Evolutionary conservation across 306 rosid species (phyloP), one percentile per base, ranked within the genome.

Genomic region (Quercus suber): DNA sequence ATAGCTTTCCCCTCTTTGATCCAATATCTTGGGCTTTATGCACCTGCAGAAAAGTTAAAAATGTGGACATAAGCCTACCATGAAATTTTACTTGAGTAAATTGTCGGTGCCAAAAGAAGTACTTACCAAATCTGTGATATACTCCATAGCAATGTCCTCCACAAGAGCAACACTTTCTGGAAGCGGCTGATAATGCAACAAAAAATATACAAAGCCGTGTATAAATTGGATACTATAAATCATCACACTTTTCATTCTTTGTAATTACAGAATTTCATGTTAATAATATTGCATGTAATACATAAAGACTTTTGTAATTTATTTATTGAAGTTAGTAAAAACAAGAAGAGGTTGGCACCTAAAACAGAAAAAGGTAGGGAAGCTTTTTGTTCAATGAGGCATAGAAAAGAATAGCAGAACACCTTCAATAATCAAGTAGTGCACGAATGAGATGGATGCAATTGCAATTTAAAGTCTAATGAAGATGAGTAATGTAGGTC

Each of bases 21-120:
- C 99, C 97, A 82, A 86, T 89, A 82, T 95, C 98, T 86, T 92
- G 97, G 68, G 97, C 98, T 89, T 91, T 92, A 82, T 92, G 94
- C n/a, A 90, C 92, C 98, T 95, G 74, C 72, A 87, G 7, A n/a
- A 59, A 30, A 63, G 23, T 10, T 76, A 18, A 55, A 86, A 15
- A 58, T 63, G 53, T 72, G 52, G 70, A 51, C 70, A 84, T 23
- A 73, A 17, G 33, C 33, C 79, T 64, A 25, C 20, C 76, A 51
- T 31, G 58, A 4, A 25, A 76, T 23, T 78, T 23, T 12, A 73
- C 41, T 55, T 35, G 37, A 60, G 30, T 27, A 18, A 17, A 21
- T 0, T 68, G 19, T n/a, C 12, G n/a, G 30, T 12, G 70, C 51
- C 78, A 25, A 28, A 10, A 41, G 56, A 77, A 35, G 76, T 31